phyloP scores from a whole-genome alignment of 371 early-diverging fungal species.

The Mortierella sp. region DNA sequence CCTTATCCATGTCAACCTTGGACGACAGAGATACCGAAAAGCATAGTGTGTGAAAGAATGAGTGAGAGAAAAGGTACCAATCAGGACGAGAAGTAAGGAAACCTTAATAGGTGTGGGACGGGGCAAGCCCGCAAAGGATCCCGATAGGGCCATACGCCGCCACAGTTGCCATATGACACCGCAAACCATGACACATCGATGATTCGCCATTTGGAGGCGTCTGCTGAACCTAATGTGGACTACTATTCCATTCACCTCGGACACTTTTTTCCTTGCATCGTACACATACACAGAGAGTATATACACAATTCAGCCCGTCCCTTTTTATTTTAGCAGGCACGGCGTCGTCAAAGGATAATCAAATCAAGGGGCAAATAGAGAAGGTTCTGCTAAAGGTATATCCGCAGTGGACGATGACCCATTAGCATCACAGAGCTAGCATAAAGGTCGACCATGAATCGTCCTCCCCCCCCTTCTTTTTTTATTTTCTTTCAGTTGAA shows the following conservation, averaged over 20 bases:
- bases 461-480: neutral
- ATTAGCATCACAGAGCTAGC: neutral
- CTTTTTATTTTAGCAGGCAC: neutral
- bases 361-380: neutral
- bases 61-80: neutral
- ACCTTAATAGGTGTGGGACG: conserved; percentile 1
- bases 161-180: conserved; percentile 3
- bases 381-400: neutral
- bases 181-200: neutral
- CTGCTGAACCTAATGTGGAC: neutral
- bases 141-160: conserved; percentile 1
- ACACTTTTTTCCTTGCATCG: neutral
- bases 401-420: neutral
- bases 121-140: neutral
- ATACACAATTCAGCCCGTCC: neutral
- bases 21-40: neutral
- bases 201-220: neutral
- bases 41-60: neutral
- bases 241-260: neutral
- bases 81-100: neutral
- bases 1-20: neutral
- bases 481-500: neutral
- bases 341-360: neutral
- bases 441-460: neutral
- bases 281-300: too few relatives aligned